These are phyloP conservation scores for Candida sanyaensis DNA, from an alignment of 1,139 yeast species.

Conservation along the genomic window DNA sequence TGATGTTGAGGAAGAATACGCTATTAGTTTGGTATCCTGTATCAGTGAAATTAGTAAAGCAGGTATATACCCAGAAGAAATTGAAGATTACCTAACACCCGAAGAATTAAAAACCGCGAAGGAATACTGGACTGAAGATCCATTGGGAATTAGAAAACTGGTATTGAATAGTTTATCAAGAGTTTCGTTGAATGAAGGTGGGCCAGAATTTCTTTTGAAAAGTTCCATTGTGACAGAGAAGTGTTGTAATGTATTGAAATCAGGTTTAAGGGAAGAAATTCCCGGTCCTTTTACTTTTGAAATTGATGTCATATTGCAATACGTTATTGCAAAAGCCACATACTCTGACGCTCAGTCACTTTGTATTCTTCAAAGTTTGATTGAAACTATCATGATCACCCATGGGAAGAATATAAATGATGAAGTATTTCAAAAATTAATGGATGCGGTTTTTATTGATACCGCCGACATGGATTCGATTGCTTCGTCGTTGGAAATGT, in stretches of 20 bases:
- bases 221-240: conserved; percentile 53
- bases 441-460: conserved; percentile 34
- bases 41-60: conserved; percentile 71
- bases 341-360: conserved; percentile 31
- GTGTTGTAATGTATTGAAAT: conserved; percentile 57
- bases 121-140: conserved; percentile 45
- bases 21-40: conserved; percentile 59
- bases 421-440: conserved; percentile 28
- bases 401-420: conserved; percentile 27
- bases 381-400: conserved; percentile 43
- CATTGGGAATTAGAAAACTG: conserved; percentile 38
- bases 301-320: conserved; percentile 43
- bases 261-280: conserved; percentile 54
- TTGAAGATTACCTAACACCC: conserved; percentile 39
- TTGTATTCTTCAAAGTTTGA: conserved; percentile 41
- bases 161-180: conserved; percentile 37
- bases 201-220: conserved; percentile 24
- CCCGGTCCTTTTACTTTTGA: conserved; percentile 63
- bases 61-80: conserved; percentile 58
- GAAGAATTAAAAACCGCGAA: conserved; percentile 25
- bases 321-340: conserved; percentile 41
- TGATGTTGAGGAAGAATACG: conserved; percentile 25
- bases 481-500: conserved; percentile 43
- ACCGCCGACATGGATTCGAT: conserved; percentile 56
- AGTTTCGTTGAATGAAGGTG: conserved; percentile 38